Evolutionary conservation across 345 rosid genomes (phyloP), one percentile per base, ranked within the genome.

Genomic region (Mangifera indica): DNA sequence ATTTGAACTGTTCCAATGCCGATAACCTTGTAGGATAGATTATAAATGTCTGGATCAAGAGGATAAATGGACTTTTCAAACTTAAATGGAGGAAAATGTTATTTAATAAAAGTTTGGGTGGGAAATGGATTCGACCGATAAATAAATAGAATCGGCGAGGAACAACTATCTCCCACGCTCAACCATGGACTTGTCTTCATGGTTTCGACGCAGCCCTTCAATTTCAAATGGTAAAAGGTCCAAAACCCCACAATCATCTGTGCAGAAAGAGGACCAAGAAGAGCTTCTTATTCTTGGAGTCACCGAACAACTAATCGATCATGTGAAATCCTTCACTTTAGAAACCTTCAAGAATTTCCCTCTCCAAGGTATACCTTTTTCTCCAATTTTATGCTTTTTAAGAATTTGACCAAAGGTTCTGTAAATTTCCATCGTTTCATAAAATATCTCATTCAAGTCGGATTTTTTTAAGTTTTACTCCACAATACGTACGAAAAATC

Each of bases 301-400:
- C 67, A 94, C 93, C 24, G 85, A 80, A 48, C 79, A 87, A 51
- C 76, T 94, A 44, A 74, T 92, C 74, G 85, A 84, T 78, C 80
- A 79, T 48, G 79, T 87, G 70, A 87, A 83, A 81, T 81, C 93
- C 13, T 92, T 90, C 76, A 78, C 95, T 44, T 63, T 83, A 15
- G 97, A 92, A 13, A 89, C 86, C 40, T 94, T 94, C 93, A 87
- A 82, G 85, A 85, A 81, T 71, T 94, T 83, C 82, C 84, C 88
- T 60, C 78, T 84, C 12, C 79, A 81, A 46, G 93, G 98, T 89
- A 78, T 13, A 9, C 22, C 22, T 7, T 48, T n/a, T 26, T 8
- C 7, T 10, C n/a, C 2, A 7, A 17, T 7, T 48, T 1, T 14
- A 2, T 42, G 15, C 1, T n/a, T n/a, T 44, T 25, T 0, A 6